These are phyloP conservation scores for Musa beccarii DNA, from an alignment of 176 grass and related monocot species.

Conservation along the genomic window DNA sequence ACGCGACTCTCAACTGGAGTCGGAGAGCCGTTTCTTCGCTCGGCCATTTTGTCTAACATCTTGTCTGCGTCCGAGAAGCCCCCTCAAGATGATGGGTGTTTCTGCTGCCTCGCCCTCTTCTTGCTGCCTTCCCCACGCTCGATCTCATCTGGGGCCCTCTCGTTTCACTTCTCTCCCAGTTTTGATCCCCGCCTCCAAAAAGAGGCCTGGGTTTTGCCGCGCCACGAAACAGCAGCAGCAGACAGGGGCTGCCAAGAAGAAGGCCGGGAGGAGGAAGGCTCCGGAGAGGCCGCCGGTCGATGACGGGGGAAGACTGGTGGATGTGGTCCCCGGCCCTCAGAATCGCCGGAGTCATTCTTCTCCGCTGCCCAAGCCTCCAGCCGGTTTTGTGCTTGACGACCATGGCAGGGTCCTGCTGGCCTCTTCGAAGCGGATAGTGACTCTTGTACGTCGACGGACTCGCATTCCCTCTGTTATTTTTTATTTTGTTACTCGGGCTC, in stretches of 20 bases:
- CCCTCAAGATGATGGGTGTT: neutral
- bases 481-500: neutral
- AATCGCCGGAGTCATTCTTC: conserved; percentile 24
- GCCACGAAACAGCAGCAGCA: conserved; percentile 9
- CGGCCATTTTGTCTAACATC: neutral
- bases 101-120: neutral
- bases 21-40: neutral
- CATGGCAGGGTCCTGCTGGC: conserved; percentile 66
- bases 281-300: conserved; percentile 9
- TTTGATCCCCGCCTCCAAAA: neutral
- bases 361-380: conserved; percentile 75
- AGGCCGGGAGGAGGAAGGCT: conserved; percentile 20
- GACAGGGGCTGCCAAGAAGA: conserved; percentile 22
- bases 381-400: conserved; percentile 71
- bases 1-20: neutral
- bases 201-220: neutral
- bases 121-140: neutral
- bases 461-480: neutral
- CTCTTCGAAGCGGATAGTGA: conserved; percentile 61
- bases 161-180: neutral
- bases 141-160: no score
- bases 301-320: conserved; percentile 13
- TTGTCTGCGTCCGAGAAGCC: neutral
- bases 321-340: conserved; percentile 21
- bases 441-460: conserved; percentile 32